Percentiles rank a stretch among this genome's conserved stretches.
Conservation (phyloP, 2,329 filamentous ascomycete species). For the Hypoxylon rubiginosum region DNA sequence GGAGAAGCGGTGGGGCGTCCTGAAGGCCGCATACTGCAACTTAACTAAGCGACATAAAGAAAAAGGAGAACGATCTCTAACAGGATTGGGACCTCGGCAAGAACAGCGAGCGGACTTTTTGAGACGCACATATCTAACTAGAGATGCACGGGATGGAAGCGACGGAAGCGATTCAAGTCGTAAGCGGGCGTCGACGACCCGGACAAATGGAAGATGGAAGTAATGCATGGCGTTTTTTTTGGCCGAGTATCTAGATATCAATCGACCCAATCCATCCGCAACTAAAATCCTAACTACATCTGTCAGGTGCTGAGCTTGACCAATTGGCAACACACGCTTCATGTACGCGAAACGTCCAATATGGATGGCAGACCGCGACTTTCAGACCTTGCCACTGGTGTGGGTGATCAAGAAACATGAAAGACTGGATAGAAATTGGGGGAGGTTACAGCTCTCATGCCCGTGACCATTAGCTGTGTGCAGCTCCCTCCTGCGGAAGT, state of each 20-base stretch:
- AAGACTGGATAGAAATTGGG: neutral
- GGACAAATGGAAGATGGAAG: too few species aligned
- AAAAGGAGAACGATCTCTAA: neutral
- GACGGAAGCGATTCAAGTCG: too few species aligned
- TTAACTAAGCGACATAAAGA: neutral
- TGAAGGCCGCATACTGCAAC: too few species aligned
- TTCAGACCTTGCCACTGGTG: neutral
- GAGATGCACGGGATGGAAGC: neutral
- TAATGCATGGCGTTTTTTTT: neutral
- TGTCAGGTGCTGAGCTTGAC: neutral
- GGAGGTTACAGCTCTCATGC: neutral
- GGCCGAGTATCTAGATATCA: neutral
- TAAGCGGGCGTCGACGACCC: too few species aligned
- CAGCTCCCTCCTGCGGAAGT: slow-evolving; percentile 46
- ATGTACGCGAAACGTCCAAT: too few species aligned
- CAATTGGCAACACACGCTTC: too few species aligned
- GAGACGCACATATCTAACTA: neutral
- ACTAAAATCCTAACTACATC: neutral
- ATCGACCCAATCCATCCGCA: neutral
- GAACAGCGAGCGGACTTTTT: neutral
- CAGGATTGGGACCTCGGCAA: too few species aligned
- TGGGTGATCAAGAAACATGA: neutral
- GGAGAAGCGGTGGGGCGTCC: neutral
- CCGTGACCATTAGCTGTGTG: slow-evolving; percentile 3
- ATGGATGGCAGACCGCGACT: neutral